Conservation (phyloP, 139 green algal genomes). For the Coccomyxa sp. region DNA sequence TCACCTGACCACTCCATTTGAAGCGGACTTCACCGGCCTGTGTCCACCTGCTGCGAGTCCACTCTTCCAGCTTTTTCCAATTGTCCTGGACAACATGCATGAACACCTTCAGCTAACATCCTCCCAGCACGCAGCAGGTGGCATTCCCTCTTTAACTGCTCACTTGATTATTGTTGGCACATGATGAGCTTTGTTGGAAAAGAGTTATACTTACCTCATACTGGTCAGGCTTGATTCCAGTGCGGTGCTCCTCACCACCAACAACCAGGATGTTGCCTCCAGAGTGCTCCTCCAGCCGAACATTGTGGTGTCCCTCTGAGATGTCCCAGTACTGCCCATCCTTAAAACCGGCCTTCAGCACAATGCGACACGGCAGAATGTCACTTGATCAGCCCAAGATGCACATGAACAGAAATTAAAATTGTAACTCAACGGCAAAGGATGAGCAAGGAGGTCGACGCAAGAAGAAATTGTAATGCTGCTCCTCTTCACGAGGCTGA, state of each 20-base stretch:
- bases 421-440: neutral
- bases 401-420: too few species aligned
- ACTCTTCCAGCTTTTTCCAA: slow-evolving; percentile 36
- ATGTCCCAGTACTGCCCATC: slow-evolving; percentile 58
- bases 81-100: slow-evolving; percentile 19
- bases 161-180: too few species aligned
- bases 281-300: slow-evolving; percentile 42
- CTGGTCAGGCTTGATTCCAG: slow-evolving; percentile 16
- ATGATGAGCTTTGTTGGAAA: too few species aligned
- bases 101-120: neutral
- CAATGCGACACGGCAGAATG: neutral
- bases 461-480: neutral
- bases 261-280: slow-evolving; percentile 57
- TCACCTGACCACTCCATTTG: slow-evolving; percentile 54
- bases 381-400: too few species aligned
- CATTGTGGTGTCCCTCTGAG: slow-evolving; percentile 58
- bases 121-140: neutral
- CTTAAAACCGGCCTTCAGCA: slow-evolving; percentile 10
- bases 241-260: slow-evolving; percentile 50
- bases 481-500: neutral
- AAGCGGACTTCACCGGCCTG: slow-evolving; percentile 31
- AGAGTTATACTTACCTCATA: neutral
- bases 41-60: slow-evolving; percentile 27
- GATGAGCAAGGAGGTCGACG: too few species aligned
- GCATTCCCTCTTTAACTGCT: too few species aligned